Conservation (phyloP, 805 yeast species). For the Diddensiella santjacobensis region DNA sequence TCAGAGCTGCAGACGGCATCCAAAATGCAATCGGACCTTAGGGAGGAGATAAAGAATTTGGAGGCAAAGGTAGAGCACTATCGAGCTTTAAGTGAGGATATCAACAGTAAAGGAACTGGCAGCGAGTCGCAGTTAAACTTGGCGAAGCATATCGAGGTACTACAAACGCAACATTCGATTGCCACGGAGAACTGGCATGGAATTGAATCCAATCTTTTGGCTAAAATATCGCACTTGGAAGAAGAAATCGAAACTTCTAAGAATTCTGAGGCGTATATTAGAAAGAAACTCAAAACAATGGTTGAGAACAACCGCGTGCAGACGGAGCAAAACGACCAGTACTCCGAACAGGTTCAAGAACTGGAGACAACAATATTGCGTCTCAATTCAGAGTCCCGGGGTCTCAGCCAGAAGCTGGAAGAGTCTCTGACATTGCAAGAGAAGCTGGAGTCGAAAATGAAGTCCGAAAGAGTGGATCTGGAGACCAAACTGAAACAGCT, state of each 20-base stretch:
- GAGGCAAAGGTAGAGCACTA: slow-evolving; percentile 69
- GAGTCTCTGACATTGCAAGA: neutral
- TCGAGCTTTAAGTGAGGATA: slow-evolving; percentile 57
- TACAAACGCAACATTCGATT: slow-evolving; percentile 68
- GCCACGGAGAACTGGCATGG: slow-evolving; percentile 81
- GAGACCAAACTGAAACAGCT: neutral
- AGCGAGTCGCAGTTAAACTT: slow-evolving; percentile 35
- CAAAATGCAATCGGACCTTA: slow-evolving; percentile 25
- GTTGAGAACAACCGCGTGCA: slow-evolving; percentile 13
- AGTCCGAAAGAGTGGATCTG: slow-evolving; percentile 1
- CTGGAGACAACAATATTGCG: slow-evolving; percentile 10
- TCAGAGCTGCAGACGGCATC: slow-evolving; percentile 31
- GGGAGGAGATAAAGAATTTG: slow-evolving; percentile 40
- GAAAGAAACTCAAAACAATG: slow-evolving; percentile 18
- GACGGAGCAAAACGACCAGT: slow-evolving; percentile 15
- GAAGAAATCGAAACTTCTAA: slow-evolving; percentile 20
- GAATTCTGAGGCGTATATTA: slow-evolving; percentile 18
- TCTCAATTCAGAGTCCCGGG: slow-evolving; percentile 4
- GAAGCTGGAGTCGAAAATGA: slow-evolving; percentile 1
- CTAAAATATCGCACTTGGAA: slow-evolving; percentile 39
- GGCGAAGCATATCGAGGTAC: slow-evolving; percentile 44
- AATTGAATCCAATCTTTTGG: slow-evolving; percentile 62
- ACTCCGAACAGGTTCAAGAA: slow-evolving; percentile 15
- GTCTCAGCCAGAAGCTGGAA: neutral
- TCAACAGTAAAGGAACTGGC: slow-evolving; percentile 29